A percentile compares a stretch with the other conserved stretches of the same genome.
phyloP scores from a whole-genome alignment of 2,329 filamentous ascomycete species.

The Fusarium mangiferae region DNA sequence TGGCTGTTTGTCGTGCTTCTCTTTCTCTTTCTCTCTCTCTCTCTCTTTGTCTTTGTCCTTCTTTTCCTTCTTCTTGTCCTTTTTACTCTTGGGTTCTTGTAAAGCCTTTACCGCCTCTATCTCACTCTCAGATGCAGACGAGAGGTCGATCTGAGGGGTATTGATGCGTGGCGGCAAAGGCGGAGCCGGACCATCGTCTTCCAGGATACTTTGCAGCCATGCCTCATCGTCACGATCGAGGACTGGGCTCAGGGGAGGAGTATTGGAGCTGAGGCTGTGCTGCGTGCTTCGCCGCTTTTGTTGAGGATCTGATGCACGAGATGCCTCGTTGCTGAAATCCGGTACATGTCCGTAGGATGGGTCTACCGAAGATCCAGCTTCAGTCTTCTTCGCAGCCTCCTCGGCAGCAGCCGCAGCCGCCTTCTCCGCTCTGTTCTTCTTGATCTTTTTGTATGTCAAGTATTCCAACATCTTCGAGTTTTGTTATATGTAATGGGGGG shows the following conservation, averaged over 20 bases:
- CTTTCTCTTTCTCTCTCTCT: conserved; percentile 51
- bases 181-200: conserved; percentile 58
- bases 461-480: conserved; percentile 67
- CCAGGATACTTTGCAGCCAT: conserved; percentile 66
- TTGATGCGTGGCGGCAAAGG: conserved; percentile 65
- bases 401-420: conserved; percentile 47
- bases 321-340: conserved; percentile 24
- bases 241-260: conserved; percentile 53
- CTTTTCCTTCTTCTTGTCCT: conserved; percentile 43
- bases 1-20: conserved; percentile 48
- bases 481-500: conserved; percentile 2
- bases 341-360: conserved; percentile 19
- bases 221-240: conserved; percentile 67
- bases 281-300: conserved; percentile 32
- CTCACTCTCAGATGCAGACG: conserved; percentile 36
- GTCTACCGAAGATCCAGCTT: conserved; percentile 26
- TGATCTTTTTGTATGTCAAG: conserved; percentile 70
- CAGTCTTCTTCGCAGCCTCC: conserved; percentile 31
- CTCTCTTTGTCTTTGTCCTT: conserved; percentile 53
- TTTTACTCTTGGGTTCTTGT: conserved; percentile 47
- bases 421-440: conserved; percentile 67
- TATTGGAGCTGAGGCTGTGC: conserved; percentile 43
- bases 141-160: conserved; percentile 59
- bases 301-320: conserved; percentile 17
- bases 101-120: conserved; percentile 44